phyloP scores from a whole-genome alignment of 331 rosid species.

The Arachis monticola region DNA sequence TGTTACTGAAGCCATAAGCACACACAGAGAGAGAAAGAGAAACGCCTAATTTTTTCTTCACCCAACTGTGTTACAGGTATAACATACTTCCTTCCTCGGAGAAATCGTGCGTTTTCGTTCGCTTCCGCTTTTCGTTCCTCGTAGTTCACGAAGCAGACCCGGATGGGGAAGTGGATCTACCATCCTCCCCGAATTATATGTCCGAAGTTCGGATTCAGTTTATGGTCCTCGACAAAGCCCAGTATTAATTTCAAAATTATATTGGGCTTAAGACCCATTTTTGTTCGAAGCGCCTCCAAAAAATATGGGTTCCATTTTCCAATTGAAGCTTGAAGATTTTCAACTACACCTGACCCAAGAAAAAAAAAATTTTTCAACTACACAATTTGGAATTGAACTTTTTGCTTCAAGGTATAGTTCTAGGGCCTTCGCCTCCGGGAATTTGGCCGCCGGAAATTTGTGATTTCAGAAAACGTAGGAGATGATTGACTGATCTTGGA shows the following conservation, averaged over 20 bases:
- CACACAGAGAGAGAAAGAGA: not conserved
- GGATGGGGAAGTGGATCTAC: slow-evolving; percentile 2
- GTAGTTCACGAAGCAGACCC: slow-evolving; percentile 37
- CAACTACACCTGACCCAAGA: no score
- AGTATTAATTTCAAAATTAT: not conserved
- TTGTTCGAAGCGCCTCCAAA: no score
- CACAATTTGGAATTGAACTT: no score
- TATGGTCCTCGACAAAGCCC: not conserved
- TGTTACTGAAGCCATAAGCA: slow-evolving; percentile 52
- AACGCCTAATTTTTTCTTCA: not conserved
- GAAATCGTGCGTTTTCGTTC: slow-evolving; percentile 37
- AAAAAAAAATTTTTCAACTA: no score
- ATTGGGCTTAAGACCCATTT: no score
- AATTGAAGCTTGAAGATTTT: no score
- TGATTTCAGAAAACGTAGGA: no score
- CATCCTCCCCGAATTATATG: not conserved
- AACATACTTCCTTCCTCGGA: slow-evolving; percentile 25
- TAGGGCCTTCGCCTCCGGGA: no score
- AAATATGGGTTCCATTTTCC: no score
- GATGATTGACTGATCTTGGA: no score
- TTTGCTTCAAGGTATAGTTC: no score
- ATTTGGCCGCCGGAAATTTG: no score
- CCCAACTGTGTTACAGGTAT: not conserved
- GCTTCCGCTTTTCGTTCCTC: slow-evolving; percentile 17
- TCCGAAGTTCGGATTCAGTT: slow-evolving; percentile 6